A percentile compares a stretch with the other conserved stretches of the same genome.
These are phyloP conservation scores for Endocalyx cinctus DNA, from an alignment of 2,329 filamentous ascomycete genomes.

Conservation along the genomic window DNA sequence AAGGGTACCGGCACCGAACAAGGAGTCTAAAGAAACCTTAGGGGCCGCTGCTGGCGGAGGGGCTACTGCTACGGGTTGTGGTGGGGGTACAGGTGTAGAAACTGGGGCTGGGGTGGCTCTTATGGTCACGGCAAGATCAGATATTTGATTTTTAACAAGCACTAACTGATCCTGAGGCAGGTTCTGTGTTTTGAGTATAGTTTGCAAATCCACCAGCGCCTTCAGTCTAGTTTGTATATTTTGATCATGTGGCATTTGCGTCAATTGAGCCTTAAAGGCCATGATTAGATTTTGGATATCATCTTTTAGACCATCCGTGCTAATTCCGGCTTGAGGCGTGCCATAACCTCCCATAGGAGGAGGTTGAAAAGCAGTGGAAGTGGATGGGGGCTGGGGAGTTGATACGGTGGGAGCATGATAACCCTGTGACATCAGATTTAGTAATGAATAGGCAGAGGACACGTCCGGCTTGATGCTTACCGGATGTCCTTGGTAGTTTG, in stretches of 20 bases:
- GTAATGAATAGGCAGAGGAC: too few species aligned
- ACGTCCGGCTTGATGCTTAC: too few species aligned
- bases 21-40: slow-evolving; percentile 50
- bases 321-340: slow-evolving; percentile 44
- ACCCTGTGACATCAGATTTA: slow-evolving; percentile 10
- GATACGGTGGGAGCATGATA: slow-evolving; percentile 28
- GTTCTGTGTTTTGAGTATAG: slow-evolving; percentile 70
- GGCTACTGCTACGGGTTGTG: slow-evolving; percentile 32
- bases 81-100: slow-evolving; percentile 33
- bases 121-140: slow-evolving; percentile 65
- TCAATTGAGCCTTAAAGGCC: slow-evolving; percentile 68
- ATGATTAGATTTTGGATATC: slow-evolving; percentile 78
- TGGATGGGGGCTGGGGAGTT: slow-evolving; percentile 33
- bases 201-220: slow-evolving; percentile 81
- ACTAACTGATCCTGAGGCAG: slow-evolving; percentile 77
- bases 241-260: slow-evolving; percentile 69
- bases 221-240: slow-evolving; percentile 74
- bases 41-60: slow-evolving; percentile 29
- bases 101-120: slow-evolving; percentile 42
- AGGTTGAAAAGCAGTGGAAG: slow-evolving; percentile 37
- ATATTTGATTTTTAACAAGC: slow-evolving; percentile 80
- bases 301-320: slow-evolving; percentile 71
- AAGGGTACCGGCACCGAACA: slow-evolving; percentile 57
- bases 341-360: slow-evolving; percentile 36
- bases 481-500: slow-evolving; percentile 28